A percentile compares a stretch with the other conserved stretches of the same genome.
Evolutionary conservation across 2,329 filamentous ascomycete species (phyloP).

Genomic region (Berkeleyomyces basicola): DNA sequence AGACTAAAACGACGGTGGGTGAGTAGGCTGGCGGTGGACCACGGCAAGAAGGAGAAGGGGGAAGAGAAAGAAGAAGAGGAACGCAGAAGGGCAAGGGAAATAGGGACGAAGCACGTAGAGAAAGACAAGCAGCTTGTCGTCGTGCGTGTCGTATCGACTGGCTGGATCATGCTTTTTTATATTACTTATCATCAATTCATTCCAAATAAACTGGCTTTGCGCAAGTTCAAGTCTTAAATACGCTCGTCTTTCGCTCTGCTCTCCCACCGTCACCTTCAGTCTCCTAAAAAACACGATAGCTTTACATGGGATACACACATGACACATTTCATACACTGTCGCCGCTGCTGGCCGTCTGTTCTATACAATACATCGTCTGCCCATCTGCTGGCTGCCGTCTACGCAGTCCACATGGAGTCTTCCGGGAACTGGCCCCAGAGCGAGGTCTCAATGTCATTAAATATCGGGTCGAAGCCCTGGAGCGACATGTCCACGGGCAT

Average conservation of each 20-base stretch:
- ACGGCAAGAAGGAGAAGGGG: neutral
- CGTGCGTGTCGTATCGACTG: neutral
- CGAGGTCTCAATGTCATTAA: slow-evolving; percentile 16
- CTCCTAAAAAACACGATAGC: no score
- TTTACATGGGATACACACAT: no score
- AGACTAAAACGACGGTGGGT: slow-evolving; percentile 21
- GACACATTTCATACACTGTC: no score
- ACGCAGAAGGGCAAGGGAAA: neutral
- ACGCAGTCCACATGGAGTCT: slow-evolving; percentile 21
- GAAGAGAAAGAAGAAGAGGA: neutral
- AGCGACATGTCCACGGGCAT: neutral
- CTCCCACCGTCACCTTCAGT: neutral
- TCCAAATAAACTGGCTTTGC: neutral
- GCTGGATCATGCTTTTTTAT: neutral
- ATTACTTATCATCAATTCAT: slow-evolving; percentile 1
- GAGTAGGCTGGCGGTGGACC: neutral
- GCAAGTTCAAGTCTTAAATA: slow-evolving; percentile 14
- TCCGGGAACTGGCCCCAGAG: slow-evolving; percentile 21
- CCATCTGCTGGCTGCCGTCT: neutral
- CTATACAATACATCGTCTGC: neutral
- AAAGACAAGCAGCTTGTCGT: neutral
- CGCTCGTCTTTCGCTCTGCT: neutral
- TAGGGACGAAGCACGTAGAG: neutral
- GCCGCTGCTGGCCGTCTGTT: no score
- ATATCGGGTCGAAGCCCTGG: slow-evolving; percentile 26